phyloP scores from a whole-genome alignment of 139 green algal genomes.

The Ettlia oleoabundans region DNA sequence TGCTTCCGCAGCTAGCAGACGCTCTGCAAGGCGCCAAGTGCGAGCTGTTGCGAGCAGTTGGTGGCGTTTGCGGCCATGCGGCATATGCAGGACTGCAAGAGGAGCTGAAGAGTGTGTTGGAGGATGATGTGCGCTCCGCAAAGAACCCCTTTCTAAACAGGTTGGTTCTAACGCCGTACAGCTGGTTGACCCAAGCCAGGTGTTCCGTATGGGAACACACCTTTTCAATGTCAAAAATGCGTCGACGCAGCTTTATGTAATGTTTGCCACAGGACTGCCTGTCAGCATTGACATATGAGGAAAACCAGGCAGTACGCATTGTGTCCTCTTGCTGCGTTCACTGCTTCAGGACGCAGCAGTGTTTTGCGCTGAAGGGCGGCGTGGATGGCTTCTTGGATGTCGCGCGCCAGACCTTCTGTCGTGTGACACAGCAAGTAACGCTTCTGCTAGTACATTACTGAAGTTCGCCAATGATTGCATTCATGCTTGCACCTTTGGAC shows the following conservation, averaged over 20 bases:
- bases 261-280: background rate
- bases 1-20: constrained; percentile 50
- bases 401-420: constrained; percentile 76
- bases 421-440: constrained; percentile 72
- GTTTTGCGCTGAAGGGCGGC: constrained; percentile 72
- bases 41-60: constrained; percentile 52
- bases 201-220: background rate
- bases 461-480: too few relatives aligned
- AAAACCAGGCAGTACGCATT: background rate
- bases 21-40: constrained; percentile 42
- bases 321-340: background rate
- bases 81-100: constrained; percentile 43
- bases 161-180: too few relatives aligned
- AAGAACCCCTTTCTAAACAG: constrained; percentile 66
- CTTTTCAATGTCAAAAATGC: too few relatives aligned
- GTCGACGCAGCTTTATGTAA: background rate
- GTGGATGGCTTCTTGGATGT: constrained; percentile 84
- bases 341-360: constrained; percentile 63
- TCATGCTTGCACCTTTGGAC: too few relatives aligned
- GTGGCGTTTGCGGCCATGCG: constrained; percentile 30
- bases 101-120: constrained; percentile 54
- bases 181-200: background rate
- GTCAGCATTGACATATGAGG: too few relatives aligned
- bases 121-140: constrained; percentile 63
- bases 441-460: too few relatives aligned